phyloP scores from a whole-genome alignment of 371 early-diverging fungal genomes.

The Rhizomucor miehei region DNA sequence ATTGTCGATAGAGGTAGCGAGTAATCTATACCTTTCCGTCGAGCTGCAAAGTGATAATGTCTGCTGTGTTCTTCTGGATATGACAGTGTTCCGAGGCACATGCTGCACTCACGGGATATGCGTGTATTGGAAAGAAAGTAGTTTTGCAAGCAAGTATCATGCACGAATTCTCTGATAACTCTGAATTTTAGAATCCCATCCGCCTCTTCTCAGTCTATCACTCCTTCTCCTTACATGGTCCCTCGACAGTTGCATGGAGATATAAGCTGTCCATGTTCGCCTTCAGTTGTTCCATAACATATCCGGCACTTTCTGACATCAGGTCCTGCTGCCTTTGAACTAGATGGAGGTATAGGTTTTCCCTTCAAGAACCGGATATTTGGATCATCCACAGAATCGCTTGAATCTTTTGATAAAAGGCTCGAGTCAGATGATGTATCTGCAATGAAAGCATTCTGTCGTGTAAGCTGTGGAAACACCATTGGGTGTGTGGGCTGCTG shows the following conservation, averaged over 20 bases:
- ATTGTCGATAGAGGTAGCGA: too few species aligned
- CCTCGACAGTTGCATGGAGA: constrained; percentile 10
- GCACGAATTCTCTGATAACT: neutral
- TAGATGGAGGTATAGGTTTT: neutral
- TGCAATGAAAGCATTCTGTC: constrained; percentile 8
- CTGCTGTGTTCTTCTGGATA: too few species aligned
- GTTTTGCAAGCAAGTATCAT: neutral
- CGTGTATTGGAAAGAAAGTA: neutral
- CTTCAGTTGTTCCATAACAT: constrained; percentile 1
- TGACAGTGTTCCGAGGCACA: too few species aligned
- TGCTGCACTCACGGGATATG: neutral
- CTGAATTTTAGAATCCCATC: neutral
- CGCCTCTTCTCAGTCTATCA: too few species aligned
- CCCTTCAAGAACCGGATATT: neutral
- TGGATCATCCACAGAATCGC: neutral
- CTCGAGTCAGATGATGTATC: neutral
- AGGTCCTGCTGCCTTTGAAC: neutral
- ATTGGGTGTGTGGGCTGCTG: neutral
- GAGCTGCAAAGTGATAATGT: too few species aligned
- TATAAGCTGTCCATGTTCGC: constrained; percentile 2
- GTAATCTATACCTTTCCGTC: too few species aligned
- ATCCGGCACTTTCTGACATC: constrained; percentile 2
- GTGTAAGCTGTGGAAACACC: constrained; percentile 2
- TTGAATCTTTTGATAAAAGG: too few species aligned
- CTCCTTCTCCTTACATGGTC: constrained; percentile 1